Base-by-base conservation (phyloP, 2,329 filamentous ascomycete genomes). In the Albophoma yamanashiensis region DNA sequence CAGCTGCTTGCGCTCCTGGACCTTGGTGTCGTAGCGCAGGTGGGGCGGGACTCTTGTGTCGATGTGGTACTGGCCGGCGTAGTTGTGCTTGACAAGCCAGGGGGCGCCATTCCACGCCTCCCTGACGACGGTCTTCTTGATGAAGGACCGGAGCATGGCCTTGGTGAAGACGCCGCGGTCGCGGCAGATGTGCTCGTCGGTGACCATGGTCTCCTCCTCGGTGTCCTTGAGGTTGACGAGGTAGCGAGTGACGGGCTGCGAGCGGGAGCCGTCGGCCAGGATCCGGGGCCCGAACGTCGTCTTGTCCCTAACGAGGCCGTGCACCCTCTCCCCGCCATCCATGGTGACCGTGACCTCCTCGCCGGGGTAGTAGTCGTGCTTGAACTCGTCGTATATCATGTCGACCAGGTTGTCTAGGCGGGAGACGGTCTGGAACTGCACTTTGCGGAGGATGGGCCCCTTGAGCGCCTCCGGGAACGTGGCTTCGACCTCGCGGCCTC, bases 31-130 rank as follows among this genome's bases (percentile, higher is more conserved):
- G 70, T 95, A 88, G 58, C 88, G 87, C 20, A 96, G 79, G 68
- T 95, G 88, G 58, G 86, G 82, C 8, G 94, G 94, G 15, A 97
- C 85, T 58, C 91, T 86, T n/a, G 86, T 92, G 62, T 91, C 88
- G 63, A 99, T 94, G 63, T 91, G 87, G 73, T 94, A 96, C 63
- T 87, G 82, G 55, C 85, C 84, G 1, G 94, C 94, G 61, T 96
- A 86, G 59, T 91, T 87, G 42, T 89, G 83, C 75, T 95, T 97
- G 22, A 97, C 93, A 59, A 96, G 78, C 94, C 94, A 99, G 0
- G 94, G 93, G 0, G 94, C 94, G n/a, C 93, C 93, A 62, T 87
- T 93, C 91, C 92, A 97, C 4, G 91, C 85, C 69, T 97, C 94
- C 62, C 93, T 81, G 2, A 87, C 89, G n/a, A 97, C 89, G 0